Base-by-base conservation (phyloP, 768 basidiomycete genomes). In the Hypsizygus marmoreus region DNA sequence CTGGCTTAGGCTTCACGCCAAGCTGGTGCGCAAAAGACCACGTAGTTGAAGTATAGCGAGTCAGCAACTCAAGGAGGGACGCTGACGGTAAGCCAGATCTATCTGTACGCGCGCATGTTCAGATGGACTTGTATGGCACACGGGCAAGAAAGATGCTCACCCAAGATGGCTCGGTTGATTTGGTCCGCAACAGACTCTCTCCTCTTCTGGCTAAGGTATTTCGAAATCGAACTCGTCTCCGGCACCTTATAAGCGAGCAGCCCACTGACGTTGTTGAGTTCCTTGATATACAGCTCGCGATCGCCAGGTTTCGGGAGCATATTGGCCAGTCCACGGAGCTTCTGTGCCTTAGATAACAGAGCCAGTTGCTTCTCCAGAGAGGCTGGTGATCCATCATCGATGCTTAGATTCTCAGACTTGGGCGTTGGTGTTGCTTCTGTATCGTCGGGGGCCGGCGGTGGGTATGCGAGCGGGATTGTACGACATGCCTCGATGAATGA, bases 401-500 rank as follows among this genome's bases (percentile, higher is more conserved):
- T 26, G 19, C 46, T 16, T 36, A 54, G 35, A 45, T 11, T 24
- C 14, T 32, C 29, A 19, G 26, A 12, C 6, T 33, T 35, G 24
- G 37, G 17, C 4, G 26, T 6, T 36, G 32, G 24, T 22, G 11
- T 8, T 34, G 14, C 14, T 22, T 34, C 19, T 3, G 32, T 9
- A 42, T 48, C 34, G 39, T 50, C 45, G 19, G 41, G 43, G 13
- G 55, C 51, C 16, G 48, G 52, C 31, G 67, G 53, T 28, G 64
- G 63, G 56, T 76, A 77, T 3, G 68, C 67, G 13, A 91, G 73
- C 3, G 89, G 87, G 10, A 78, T 62, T 2, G 87, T 86, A 22
- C 92, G 82, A 52, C 91, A 83, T 16, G 84, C 78, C 65, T 97
- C 95, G 58, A 90, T 84, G 69, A 97, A 97, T 2, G 81, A 80